These are phyloP conservation scores for Diplodia mutila DNA, from an alignment of 2,329 filamentous ascomycete species.

Conservation along the genomic window DNA sequence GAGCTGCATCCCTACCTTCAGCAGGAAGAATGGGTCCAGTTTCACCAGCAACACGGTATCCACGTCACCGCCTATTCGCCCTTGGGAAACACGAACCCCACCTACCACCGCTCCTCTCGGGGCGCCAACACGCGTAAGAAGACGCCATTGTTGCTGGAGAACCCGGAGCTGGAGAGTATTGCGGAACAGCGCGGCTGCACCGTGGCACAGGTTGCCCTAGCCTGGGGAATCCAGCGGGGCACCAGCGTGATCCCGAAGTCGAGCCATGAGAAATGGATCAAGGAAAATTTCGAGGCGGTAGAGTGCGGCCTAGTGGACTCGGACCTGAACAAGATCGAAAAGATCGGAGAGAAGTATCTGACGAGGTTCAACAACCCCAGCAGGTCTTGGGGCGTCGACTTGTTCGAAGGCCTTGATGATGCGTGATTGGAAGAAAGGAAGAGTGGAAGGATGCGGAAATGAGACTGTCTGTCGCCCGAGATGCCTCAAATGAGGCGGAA, in stretches of 20 bases:
- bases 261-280: slow-evolving; percentile 47
- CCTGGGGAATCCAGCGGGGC: slow-evolving; percentile 54
- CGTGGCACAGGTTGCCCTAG: slow-evolving; percentile 51
- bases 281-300: slow-evolving; percentile 48
- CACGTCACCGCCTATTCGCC: slow-evolving; percentile 58
- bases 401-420: slow-evolving; percentile 49
- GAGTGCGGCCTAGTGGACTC: slow-evolving; percentile 43
- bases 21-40: slow-evolving; percentile 57
- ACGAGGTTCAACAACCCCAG: slow-evolving; percentile 47
- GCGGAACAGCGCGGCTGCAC: slow-evolving; percentile 49
- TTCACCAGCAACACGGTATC: slow-evolving; percentile 56
- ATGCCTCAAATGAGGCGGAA: background rate
- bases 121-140: slow-evolving; percentile 27
- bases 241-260: slow-evolving; percentile 53
- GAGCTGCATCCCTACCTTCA: slow-evolving; percentile 75
- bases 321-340: slow-evolving; percentile 42
- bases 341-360: slow-evolving; percentile 38
- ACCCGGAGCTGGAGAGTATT: slow-evolving; percentile 46
- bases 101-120: slow-evolving; percentile 36
- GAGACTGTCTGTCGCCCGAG: background rate
- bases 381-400: slow-evolving; percentile 45
- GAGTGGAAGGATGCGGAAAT: slow-evolving; percentile 10
- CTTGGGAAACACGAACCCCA: slow-evolving; percentile 54
- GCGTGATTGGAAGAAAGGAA: slow-evolving; percentile 3
- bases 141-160: slow-evolving; percentile 46